Percentiles rank a stretch among this genome's conserved stretches.
These are phyloP conservation scores for Xylaria sp. DNA, from an alignment of 2,329 filamentous ascomycete genomes.

Conservation along the genomic window DNA sequence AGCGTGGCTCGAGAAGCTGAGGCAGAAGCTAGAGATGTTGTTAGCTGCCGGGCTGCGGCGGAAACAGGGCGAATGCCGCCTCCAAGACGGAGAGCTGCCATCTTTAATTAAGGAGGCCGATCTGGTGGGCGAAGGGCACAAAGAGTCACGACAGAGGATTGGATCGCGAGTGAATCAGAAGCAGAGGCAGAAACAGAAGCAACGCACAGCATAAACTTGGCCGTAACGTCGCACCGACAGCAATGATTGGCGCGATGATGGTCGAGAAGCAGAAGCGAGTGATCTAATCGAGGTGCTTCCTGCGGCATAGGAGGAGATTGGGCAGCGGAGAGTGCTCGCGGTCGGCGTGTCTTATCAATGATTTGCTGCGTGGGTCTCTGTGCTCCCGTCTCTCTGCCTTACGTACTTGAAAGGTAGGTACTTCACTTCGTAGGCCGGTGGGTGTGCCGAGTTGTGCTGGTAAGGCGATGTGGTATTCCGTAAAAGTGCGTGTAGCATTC, in stretches of 20 bases:
- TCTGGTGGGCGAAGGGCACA: background rate
- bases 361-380: slow-evolving; percentile 17
- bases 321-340: background rate
- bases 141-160: background rate
- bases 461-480: background rate
- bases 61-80: slow-evolving; percentile 26
- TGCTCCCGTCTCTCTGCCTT: background rate
- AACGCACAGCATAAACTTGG: background rate
- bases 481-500: background rate
- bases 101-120: slow-evolving; percentile 13
- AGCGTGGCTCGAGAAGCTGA: slow-evolving; percentile 13
- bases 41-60: slow-evolving; percentile 17
- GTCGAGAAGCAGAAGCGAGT: background rate
- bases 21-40: slow-evolving; percentile 8
- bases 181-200: background rate
- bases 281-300: slow-evolving; percentile 1
- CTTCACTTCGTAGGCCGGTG: no score
- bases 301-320: background rate
- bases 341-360: slow-evolving; percentile 19
- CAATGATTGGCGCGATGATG: slow-evolving; percentile 19
- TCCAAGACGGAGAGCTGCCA: slow-evolving; percentile 29
- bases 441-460: background rate
- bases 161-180: background rate
- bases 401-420: background rate
- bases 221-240: slow-evolving; percentile 3